Evolutionary conservation across 345 rosid genomes (phyloP).

Genomic region (Corchorus olitorius): DNA sequence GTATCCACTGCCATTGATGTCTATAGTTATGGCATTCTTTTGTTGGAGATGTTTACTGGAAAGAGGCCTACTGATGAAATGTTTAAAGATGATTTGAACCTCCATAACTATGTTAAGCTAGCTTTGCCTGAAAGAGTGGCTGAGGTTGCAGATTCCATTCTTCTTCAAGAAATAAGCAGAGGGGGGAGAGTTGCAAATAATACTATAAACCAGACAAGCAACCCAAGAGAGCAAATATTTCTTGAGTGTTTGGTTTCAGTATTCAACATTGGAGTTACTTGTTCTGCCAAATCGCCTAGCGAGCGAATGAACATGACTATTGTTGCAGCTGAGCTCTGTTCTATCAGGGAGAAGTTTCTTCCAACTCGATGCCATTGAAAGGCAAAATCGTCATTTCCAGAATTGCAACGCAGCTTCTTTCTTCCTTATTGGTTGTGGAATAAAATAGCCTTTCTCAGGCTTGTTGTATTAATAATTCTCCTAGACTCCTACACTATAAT

Average conservation of each 20-base stretch:
- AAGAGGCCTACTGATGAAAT: constrained; percentile 29
- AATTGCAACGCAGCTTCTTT: too few relatives aligned
- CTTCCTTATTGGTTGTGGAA: too few relatives aligned
- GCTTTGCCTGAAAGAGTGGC: constrained; percentile 21
- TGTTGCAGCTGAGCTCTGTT: neutral
- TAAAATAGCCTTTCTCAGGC: too few relatives aligned
- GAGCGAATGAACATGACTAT: constrained; percentile 6
- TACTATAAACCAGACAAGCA: neutral
- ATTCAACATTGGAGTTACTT: constrained; percentile 23
- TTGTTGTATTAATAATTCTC: too few relatives aligned
- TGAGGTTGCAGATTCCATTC: constrained; percentile 21
- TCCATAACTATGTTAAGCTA: constrained; percentile 19
- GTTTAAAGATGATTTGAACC: constrained; percentile 26
- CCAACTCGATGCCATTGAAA: neutral
- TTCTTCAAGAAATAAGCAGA: neutral
- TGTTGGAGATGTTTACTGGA: constrained; percentile 37
- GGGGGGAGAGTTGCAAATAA: neutral
- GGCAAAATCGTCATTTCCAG: neutral
- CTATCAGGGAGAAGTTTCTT: neutral
- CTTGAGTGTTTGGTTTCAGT: constrained; percentile 17
- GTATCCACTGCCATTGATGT: constrained; percentile 28
- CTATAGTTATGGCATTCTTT: constrained; percentile 34
- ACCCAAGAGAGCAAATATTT: neutral
- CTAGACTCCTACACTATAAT: too few relatives aligned
- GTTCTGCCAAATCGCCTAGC: constrained; percentile 18